phyloP scores from a whole-genome alignment of 768 basidiomycete species.

The Coprinopsis cinerea region DNA sequence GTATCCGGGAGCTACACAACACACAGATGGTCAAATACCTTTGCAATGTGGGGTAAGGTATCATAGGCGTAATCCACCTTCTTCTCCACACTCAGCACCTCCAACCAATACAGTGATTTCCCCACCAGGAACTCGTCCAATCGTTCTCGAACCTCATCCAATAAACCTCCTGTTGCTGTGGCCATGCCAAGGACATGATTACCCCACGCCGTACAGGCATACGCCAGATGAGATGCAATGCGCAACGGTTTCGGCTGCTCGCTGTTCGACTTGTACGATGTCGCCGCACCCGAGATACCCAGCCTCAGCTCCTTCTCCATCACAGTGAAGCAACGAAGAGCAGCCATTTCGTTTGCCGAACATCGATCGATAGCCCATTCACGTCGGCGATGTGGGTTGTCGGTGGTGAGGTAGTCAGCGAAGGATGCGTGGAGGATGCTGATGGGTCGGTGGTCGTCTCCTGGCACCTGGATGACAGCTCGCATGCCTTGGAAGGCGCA shows the following conservation, averaged over 20 bases:
- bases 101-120: conserved; percentile 24
- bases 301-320: not conserved
- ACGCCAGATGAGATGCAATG: not conserved
- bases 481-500: not conserved
- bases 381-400: not conserved
- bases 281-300: not conserved
- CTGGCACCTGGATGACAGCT: not conserved
- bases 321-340: not conserved
- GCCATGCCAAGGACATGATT: not conserved
- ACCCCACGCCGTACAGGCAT: conserved; percentile 6
- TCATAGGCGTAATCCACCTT: conserved; percentile 4
- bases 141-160: not conserved
- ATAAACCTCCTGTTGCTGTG: not conserved
- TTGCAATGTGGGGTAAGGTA: not conserved
- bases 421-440: conserved; percentile 4
- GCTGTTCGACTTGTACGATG: not conserved
- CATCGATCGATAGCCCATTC: not conserved
- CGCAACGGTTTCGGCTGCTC: not conserved
- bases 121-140: not conserved
- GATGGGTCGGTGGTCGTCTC: not conserved
- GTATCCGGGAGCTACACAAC: not conserved
- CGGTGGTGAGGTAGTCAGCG: conserved; percentile 1
- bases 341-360: not conserved
- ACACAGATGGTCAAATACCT: conserved; percentile 6
- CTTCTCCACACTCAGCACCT: conserved; percentile 23